Conservation (phyloP, 352 stramenopile species). For the Phytophthora tubulina region DNA sequence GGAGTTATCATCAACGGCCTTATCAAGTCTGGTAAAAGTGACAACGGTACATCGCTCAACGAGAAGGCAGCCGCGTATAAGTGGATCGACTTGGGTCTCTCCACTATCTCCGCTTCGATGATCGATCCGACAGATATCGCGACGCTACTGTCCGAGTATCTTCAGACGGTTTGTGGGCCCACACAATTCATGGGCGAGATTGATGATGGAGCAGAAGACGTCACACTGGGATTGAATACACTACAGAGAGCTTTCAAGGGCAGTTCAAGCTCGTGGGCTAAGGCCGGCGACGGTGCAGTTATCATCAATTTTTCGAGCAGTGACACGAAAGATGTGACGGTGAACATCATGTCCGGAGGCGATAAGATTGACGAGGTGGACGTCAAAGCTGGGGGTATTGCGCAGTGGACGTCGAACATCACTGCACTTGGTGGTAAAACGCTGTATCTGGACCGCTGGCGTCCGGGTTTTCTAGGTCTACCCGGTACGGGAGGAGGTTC, state of each 20-base stretch:
- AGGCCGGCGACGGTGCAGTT: constrained; percentile 36
- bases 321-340: constrained; percentile 46
- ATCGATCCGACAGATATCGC: constrained; percentile 57
- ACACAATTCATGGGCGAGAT: constrained; percentile 57
- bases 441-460: constrained; percentile 69
- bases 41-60: constrained; percentile 41
- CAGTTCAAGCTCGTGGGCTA: constrained; percentile 46
- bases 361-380: constrained; percentile 40
- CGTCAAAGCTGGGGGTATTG: constrained; percentile 38
- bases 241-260: constrained; percentile 50
- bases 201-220: constrained; percentile 45
- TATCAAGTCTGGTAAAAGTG: constrained; percentile 39
- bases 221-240: constrained; percentile 47
- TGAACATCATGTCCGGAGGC: constrained; percentile 54
- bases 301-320: constrained; percentile 47
- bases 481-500: constrained; percentile 65
- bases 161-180: constrained; percentile 62
- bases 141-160: constrained; percentile 48
- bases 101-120: constrained; percentile 41
- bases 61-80: constrained; percentile 43
- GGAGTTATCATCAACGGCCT: constrained; percentile 55
- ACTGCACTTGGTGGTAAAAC: constrained; percentile 55
- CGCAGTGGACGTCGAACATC: constrained; percentile 42
- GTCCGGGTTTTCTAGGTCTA: constrained; percentile 53
- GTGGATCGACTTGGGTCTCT: constrained; percentile 48